Percentiles rank a stretch among this genome's conserved stretches.
These are phyloP conservation scores for Capsicum baccatum DNA, from an alignment of 257 asterid species.

Conservation along the genomic window DNA sequence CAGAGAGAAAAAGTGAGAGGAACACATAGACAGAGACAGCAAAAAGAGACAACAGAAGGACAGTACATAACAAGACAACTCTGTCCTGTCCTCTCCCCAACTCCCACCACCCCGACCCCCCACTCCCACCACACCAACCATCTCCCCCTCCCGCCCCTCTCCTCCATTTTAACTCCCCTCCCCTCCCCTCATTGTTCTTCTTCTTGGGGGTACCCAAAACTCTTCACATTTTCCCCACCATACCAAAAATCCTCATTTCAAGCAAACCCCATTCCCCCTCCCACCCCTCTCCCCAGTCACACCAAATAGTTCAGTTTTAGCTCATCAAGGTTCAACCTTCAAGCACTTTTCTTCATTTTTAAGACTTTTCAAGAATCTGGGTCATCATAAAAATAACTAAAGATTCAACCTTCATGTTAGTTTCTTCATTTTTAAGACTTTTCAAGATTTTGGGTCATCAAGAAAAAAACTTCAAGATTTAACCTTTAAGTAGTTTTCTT, in stretches of 20 bases:
- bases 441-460: not conserved
- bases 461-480: not conserved
- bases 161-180: not conserved
- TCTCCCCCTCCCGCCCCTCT: not conserved
- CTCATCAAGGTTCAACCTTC: constrained; percentile 35
- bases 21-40: constrained; percentile 38
- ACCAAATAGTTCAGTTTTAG: constrained; percentile 34
- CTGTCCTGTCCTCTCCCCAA: constrained; percentile 52
- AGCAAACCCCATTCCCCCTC: not conserved
- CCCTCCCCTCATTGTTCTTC: not conserved
- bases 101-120: not conserved
- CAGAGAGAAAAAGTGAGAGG: not conserved
- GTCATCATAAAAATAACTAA: no score
- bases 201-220: not conserved
- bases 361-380: not conserved
- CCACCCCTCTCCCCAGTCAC: not conserved
- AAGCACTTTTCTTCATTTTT: not conserved
- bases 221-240: constrained; percentile 28
- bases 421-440: not conserved
- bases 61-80: constrained; percentile 67
- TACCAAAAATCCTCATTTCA: constrained; percentile 32
- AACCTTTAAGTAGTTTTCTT: not conserved
- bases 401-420: no score
- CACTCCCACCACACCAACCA: not conserved
- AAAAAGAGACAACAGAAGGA: constrained; percentile 40